Percentiles rank a stretch among this genome's conserved stretches.
Conservation (phyloP, 2,329 filamentous ascomycete species). For the Cladosporium halotolerans region DNA sequence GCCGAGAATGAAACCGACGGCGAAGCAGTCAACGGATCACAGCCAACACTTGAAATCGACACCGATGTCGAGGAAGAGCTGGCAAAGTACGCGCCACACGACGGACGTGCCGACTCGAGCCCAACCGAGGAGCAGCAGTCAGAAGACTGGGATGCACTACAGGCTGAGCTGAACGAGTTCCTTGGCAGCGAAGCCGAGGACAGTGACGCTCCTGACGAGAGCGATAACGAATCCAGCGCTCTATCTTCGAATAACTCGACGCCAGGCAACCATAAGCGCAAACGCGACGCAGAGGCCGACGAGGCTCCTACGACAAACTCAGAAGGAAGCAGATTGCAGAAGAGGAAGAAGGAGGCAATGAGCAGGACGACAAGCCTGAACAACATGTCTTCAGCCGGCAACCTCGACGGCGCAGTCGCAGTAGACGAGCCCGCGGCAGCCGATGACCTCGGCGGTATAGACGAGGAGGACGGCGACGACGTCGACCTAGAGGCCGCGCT, state of each 20-base stretch:
- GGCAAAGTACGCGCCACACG: conserved; percentile 43
- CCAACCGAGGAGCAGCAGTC: conserved; percentile 25
- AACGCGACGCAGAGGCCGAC: conserved; percentile 21
- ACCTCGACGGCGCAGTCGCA: conserved; percentile 29
- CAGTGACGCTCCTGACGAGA: conserved; percentile 40
- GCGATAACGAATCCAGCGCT: conserved; percentile 9
- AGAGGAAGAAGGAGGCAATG: conserved; percentile 43
- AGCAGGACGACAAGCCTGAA: conserved; percentile 42
- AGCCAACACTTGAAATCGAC: conserved; percentile 28
- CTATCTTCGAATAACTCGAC: conserved; percentile 15
- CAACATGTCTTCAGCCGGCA: conserved; percentile 33
- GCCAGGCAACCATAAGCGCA: conserved; percentile 25
- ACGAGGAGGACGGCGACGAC: conserved; percentile 21
- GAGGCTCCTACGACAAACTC: conserved; percentile 35
- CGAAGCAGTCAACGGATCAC: conserved; percentile 17
- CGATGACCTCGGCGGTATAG: conserved; percentile 23
- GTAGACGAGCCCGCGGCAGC: conserved; percentile 40
- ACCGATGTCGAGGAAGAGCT: conserved; percentile 33
- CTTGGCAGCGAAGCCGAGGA: conserved; percentile 52
- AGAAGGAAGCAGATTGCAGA: conserved; percentile 39
- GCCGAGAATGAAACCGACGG: conserved; percentile 25
- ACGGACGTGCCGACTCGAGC: conserved; percentile 29
- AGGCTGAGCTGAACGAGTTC: conserved; percentile 72
- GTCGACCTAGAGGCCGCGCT: conserved; percentile 54
- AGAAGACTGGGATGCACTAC: conserved; percentile 42